Evolutionary conservation across 208 protist species (phyloP).

Genomic region (Kentomonas sorsogonicus): DNA sequence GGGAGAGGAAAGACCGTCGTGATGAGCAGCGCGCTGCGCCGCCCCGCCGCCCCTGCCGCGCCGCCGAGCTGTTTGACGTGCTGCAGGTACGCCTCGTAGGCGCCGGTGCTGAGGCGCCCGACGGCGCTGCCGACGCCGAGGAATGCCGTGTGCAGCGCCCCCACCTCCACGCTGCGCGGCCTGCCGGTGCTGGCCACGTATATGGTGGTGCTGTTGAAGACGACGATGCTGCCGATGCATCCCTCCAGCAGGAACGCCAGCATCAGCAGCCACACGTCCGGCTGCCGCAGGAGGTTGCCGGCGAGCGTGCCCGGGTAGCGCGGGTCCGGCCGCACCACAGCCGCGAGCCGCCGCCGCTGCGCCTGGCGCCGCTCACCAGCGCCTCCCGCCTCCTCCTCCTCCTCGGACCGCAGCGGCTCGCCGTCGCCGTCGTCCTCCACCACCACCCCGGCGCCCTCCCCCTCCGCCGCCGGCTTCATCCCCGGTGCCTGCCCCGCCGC

Average conservation of each 20-base stretch:
- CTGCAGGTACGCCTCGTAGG: constrained; percentile 48
- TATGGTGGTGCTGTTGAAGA: constrained; percentile 52
- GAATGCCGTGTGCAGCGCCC: constrained; percentile 46
- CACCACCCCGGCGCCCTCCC: too few species aligned
- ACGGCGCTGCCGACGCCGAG: constrained; percentile 42
- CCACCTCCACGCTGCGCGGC: constrained; percentile 8
- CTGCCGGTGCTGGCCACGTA: constrained; percentile 38
- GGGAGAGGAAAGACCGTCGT: constrained; percentile 25
- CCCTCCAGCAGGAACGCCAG: constrained; percentile 31
- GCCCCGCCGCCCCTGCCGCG: constrained; percentile 19
- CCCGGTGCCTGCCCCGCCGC: too few species aligned
- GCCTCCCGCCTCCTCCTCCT: constrained; percentile 1
- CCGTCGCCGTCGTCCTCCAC: too few species aligned
- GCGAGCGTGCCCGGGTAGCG: constrained; percentile 24
- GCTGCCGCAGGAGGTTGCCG: constrained; percentile 26
- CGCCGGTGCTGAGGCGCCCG: constrained; percentile 36
- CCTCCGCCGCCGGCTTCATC: too few species aligned
- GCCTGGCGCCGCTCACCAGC: too few species aligned
- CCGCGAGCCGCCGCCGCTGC: too few species aligned
- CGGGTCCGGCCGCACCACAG: constrained; percentile 29
- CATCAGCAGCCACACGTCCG: constrained; percentile 45
- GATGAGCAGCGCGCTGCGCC: constrained; percentile 26
- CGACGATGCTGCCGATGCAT: constrained; percentile 33
- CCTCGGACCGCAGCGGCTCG: neutral
- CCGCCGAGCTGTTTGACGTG: too few species aligned